These are phyloP conservation scores for Moricandia arvensis DNA, from an alignment of 345 rosid genomes.

Conservation along the genomic window DNA sequence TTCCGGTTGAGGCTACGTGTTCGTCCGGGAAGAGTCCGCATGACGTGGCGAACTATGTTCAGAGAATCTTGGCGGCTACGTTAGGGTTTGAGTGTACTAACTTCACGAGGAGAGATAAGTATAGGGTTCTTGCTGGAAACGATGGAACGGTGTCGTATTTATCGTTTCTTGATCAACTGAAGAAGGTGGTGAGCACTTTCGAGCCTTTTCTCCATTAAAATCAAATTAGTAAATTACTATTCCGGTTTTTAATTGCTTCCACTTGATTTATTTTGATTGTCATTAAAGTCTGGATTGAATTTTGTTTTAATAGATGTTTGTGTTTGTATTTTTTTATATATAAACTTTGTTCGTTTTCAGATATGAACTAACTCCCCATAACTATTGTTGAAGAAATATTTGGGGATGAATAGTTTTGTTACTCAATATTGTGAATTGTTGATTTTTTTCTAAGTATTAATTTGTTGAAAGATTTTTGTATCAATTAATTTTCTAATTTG, in stretches of 20 bases:
- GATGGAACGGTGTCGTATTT: background rate
- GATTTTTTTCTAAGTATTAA: background rate
- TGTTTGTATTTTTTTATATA: background rate
- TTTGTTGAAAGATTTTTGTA: background rate
- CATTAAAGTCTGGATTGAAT: background rate
- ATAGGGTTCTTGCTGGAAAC: conserved; percentile 9
- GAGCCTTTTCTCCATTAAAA: conserved; percentile 55
- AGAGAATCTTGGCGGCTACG: conserved; percentile 62
- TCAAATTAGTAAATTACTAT: background rate
- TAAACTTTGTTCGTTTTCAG: background rate
- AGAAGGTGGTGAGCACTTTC: conserved; percentile 59
- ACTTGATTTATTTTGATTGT: conserved; percentile 8
- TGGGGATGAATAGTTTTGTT: conserved; percentile 16
- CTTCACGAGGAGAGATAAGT: conserved; percentile 79
- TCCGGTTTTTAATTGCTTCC: background rate
- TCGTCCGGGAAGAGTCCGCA: conserved; percentile 51
- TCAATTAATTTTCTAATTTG: background rate
- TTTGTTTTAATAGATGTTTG: conserved; percentile 1
- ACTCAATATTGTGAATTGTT: background rate
- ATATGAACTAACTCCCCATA: background rate
- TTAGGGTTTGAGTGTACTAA: conserved; percentile 72
- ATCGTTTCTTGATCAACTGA: conserved; percentile 53
- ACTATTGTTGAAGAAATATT: background rate
- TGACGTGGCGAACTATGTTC: conserved; percentile 77
- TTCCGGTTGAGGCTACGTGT: conserved; percentile 37